Conservation (phyloP, 2,329 filamentous ascomycete genomes). For the Fusarium sp. region DNA sequence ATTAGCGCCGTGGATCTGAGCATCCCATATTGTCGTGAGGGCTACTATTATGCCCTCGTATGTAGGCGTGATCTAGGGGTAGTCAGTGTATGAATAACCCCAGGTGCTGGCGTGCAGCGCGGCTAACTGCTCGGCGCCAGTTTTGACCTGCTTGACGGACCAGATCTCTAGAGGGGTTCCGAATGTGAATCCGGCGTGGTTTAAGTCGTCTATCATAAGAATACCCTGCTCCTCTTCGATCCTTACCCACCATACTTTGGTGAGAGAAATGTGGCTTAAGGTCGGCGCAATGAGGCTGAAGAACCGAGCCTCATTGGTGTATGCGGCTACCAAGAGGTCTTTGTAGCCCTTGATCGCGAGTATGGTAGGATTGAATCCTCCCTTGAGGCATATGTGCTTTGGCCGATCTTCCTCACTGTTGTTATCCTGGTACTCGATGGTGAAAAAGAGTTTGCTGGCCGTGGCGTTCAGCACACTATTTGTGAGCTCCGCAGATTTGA, state of each 20-base stretch:
- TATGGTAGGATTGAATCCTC: conserved; percentile 22
- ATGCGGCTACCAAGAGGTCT: conserved; percentile 1
- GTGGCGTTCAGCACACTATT: conserved; percentile 4
- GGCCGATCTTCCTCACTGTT: neutral
- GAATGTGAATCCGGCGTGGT: conserved; percentile 9
- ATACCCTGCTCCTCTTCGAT: conserved; percentile 15
- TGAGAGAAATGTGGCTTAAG: neutral
- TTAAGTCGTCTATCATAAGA: conserved; percentile 26
- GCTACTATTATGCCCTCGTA: conserved; percentile 26
- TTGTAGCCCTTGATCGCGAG: neutral
- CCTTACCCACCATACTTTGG: conserved; percentile 8
- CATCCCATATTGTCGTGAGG: conserved; percentile 16
- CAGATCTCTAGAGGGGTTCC: conserved; percentile 8
- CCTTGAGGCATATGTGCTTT: conserved; percentile 14
- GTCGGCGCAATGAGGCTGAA: neutral
- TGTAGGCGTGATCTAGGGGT: conserved; percentile 10
- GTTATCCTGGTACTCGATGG: neutral
- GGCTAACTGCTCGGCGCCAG: conserved; percentile 23
- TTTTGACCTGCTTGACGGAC: conserved; percentile 6
- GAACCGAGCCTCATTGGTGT: conserved; percentile 12
- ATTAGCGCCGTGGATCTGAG: neutral
- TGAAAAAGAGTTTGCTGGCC: conserved; percentile 19
- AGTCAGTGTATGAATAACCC: conserved; percentile 1
- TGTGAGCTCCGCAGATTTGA: neutral
- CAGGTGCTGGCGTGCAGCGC: conserved; percentile 27